A percentile compares a stretch with the other conserved stretches of the same genome.
Evolutionary conservation across 2,329 filamentous ascomycete species (phyloP).

Genomic region (Laburnicola sp.): DNA sequence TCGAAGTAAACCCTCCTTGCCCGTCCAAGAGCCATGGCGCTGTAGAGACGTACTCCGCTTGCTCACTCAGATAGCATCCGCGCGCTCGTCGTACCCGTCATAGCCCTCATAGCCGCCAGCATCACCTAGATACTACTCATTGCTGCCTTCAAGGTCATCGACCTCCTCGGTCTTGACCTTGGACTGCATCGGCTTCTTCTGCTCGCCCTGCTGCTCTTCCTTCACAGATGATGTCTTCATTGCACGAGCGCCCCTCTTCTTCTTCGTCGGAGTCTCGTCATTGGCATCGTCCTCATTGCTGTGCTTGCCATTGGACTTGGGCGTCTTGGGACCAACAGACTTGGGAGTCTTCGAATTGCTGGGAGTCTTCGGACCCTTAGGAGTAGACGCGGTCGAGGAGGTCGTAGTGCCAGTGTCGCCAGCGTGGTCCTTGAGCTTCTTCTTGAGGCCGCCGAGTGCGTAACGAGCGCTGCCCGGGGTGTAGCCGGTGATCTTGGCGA

Average conservation of each 20-base stretch:
- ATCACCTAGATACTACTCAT: too few species aligned
- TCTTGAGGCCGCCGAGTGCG: constrained; percentile 20
- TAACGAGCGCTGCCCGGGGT: constrained; percentile 14
- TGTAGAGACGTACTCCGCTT: too few species aligned
- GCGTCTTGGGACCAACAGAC: background rate
- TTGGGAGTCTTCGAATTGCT: background rate
- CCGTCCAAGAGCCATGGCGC: too few species aligned
- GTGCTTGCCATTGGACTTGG: background rate
- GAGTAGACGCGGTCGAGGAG: too few species aligned
- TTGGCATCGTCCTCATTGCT: background rate
- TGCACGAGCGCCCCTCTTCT: background rate
- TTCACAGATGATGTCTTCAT: too few species aligned
- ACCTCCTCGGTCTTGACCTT: background rate
- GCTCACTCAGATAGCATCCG: too few species aligned
- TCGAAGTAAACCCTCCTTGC: too few species aligned
- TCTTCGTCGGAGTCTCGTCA: constrained; percentile 1
- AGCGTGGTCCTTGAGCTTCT: constrained; percentile 16
- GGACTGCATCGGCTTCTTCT: too few species aligned
- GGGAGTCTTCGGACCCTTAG: background rate
- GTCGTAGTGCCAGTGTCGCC: background rate
- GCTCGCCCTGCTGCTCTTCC: too few species aligned
- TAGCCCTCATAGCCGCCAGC: too few species aligned
- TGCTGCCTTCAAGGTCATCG: background rate
- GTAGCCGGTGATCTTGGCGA: constrained; percentile 18
- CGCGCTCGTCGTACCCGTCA: too few species aligned